Evolutionary conservation across 495 filamentous ascomycete genomes (phyloP), one percentile per base, ranked within the genome.

Genomic region (Penicillium silybi): DNA sequence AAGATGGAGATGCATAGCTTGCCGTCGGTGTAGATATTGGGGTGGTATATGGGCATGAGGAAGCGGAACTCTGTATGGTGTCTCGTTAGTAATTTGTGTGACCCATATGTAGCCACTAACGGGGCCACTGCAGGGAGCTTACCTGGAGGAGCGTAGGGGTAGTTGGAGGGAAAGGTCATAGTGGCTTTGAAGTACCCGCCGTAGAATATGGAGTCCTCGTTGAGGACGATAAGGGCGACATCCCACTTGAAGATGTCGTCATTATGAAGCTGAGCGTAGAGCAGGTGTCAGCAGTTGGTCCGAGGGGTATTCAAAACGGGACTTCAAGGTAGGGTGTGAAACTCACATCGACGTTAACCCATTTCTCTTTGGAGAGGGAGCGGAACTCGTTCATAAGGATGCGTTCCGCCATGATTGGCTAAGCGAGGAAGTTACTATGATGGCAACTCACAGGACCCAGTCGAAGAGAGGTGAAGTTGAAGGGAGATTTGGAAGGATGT

Each of bases 1-100:
- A 98, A 82, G 60, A 98, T 98, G 37, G 92, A 96, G 66, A 98
- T 97, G 75, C 93, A 97, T 16, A 97, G 80, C 48, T 85, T 85
- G 58, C 93, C 93, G 67, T 96, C 88, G 7, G 79, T 67, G 69
- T 97, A 96, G 66, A 98, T 84, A 65, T 98, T 98, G 6, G 93
- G 93, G 70, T 98, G 93, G 69, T 85, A 90, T 41, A 92, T 78
- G 19, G 91, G 88, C 8, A 84, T 79, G 15, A 81, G 63, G 76
- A 98, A 97, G 44, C 85, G 83, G 74, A 98, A 98, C 63, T 87
- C 87, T 69, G 59, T 4, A 15, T 32, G 11, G 9, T 11, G 8
- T 32, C 11, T 2, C 3, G 8, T 32, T 13, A 32, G 29, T 32
- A 13, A 13, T 13, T 10, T 32, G 29, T 32, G 29, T 15, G 3